Conservation (phyloP, 306 rosid genomes). For the cucumber (Cucumis sativus) region Cucumber_9930_V3 NC_026660.2:30933501-30934000, state of each 20-base stretch:
- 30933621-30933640: too few species aligned
- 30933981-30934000: not conserved
- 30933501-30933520: too few species aligned
- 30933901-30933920: not conserved
- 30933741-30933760: not conserved
- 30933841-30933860: not conserved
- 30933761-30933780: not conserved
- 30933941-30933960: not conserved
- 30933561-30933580: too few species aligned
- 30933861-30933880: not conserved
- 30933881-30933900: not conserved
- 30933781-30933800: not conserved
- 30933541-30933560: too few species aligned
- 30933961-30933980: not conserved
- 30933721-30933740: not conserved
- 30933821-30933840: not conserved
- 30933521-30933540: too few species aligned
- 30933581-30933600: too few species aligned
- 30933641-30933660: not conserved
- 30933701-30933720: not conserved
- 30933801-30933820: not conserved
- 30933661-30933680: not conserved
- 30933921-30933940: not conserved
- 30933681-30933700: not conserved
- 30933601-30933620: too few species aligned